Conservation (phyloP, 169 alveolate genomes). For the Condylostoma magnum region DNA sequence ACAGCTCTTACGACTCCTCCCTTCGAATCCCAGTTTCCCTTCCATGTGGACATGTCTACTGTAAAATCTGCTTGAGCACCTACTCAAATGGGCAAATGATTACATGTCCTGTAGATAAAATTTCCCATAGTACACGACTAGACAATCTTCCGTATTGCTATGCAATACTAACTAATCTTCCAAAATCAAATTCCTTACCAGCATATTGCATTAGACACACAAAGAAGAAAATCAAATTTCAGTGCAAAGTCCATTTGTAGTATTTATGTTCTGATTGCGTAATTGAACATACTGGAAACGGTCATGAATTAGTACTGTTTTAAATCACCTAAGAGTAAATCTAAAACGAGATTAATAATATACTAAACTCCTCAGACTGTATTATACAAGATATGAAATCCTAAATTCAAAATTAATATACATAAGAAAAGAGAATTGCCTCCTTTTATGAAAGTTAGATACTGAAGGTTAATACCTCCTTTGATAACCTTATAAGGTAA, state of each 20-base stretch:
- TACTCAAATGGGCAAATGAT: background rate
- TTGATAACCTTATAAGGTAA: conserved; percentile 1
- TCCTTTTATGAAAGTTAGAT: conserved; percentile 16
- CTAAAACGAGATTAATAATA: background rate
- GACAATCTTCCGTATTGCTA: conserved; percentile 45
- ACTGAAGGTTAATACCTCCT: background rate
- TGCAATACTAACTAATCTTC: conserved; percentile 52
- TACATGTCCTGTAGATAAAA: conserved; percentile 46
- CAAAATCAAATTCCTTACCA: conserved; percentile 4
- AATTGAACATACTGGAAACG: conserved; percentile 45
- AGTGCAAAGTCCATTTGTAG: conserved; percentile 42
- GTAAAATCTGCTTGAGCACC: conserved; percentile 36
- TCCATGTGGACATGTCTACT: conserved; percentile 61
- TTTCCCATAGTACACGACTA: conserved; percentile 1
- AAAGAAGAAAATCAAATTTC: conserved; percentile 35
- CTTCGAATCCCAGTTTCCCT: conserved; percentile 45
- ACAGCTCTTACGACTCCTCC: conserved; percentile 24
- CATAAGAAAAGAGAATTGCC: background rate
- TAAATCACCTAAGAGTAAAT: background rate
- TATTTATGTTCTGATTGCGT: conserved; percentile 47
- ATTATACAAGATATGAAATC: background rate
- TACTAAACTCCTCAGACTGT: background rate
- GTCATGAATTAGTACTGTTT: conserved; percentile 38
- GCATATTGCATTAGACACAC: conserved; percentile 44
- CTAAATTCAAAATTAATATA: background rate